These are phyloP conservation scores for Fusarium armeniacum DNA, from an alignment of 2,329 filamentous ascomycete species.

Conservation along the genomic window DNA sequence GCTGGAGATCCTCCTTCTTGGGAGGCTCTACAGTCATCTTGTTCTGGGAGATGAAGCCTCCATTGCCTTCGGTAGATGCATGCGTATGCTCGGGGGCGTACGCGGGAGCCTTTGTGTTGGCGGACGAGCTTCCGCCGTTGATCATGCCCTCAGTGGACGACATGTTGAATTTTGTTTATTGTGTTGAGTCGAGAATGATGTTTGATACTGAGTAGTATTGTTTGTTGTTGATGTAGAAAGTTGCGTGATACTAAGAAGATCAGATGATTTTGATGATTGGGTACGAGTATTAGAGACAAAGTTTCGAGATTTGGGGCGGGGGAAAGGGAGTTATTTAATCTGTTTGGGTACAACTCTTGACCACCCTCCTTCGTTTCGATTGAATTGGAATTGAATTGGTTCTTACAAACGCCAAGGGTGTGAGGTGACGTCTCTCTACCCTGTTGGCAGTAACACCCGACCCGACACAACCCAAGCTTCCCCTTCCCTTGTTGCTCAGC, in stretches of 20 bases:
- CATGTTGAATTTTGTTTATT: constrained; percentile 26
- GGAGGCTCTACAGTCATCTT: constrained; percentile 84
- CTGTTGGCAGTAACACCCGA: constrained; percentile 19
- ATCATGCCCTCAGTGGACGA: constrained; percentile 41
- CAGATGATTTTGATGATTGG: not conserved
- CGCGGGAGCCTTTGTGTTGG: constrained; percentile 51
- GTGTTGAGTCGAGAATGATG: not conserved
- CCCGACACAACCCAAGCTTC: constrained; percentile 23
- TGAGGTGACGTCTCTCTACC: constrained; percentile 35
- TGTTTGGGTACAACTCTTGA: not conserved
- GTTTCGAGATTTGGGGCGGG: constrained; percentile 23
- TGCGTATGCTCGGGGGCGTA: constrained; percentile 12
- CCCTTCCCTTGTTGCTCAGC: constrained; percentile 3
- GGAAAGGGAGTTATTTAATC: constrained; percentile 40
- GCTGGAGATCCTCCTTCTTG: constrained; percentile 85
- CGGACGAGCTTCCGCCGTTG: constrained; percentile 51
- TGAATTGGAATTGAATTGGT: constrained; percentile 4
- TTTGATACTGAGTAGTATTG: not conserved
- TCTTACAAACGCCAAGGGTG: constrained; percentile 30
- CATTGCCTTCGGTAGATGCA: constrained; percentile 35
- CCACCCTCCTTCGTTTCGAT: constrained; percentile 16
- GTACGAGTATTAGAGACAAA: constrained; percentile 8
- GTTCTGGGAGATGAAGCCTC: constrained; percentile 65
- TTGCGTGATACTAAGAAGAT: not conserved
- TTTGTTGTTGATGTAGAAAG: constrained; percentile 1